A percentile compares a stretch with the other conserved stretches of the same genome.
Conservation (phyloP, 495 filamentous ascomycete genomes). For the Penicillium silybi region DNA sequence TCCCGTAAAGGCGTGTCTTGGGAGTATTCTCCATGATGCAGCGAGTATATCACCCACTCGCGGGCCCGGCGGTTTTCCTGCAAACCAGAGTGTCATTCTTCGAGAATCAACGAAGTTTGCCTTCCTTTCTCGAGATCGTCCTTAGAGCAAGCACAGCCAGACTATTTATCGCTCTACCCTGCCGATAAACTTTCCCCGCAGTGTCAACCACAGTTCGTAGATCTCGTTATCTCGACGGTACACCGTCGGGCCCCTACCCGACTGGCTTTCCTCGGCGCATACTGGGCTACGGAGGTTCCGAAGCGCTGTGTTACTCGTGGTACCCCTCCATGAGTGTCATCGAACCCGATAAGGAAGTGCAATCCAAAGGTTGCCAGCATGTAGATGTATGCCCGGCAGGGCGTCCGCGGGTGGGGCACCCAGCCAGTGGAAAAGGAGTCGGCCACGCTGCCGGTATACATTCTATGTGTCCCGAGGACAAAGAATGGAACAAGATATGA, state of each 20-base stretch:
- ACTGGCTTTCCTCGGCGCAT: background rate
- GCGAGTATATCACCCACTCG: slow-evolving; percentile 8
- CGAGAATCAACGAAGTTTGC: background rate
- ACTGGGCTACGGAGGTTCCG: background rate
- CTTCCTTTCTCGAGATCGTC: background rate
- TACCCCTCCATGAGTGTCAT: background rate
- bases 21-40: slow-evolving; percentile 2
- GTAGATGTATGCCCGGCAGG: slow-evolving; percentile 9
- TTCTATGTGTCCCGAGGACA: background rate
- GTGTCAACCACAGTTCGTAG: background rate
- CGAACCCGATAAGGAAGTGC: slow-evolving; percentile 3
- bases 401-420: slow-evolving; percentile 6
- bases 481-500: background rate
- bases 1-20: background rate
- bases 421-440: background rate
- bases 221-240: slow-evolving; percentile 3
- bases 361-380: background rate
- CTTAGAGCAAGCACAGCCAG: background rate
- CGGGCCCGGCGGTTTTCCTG: slow-evolving; percentile 10
- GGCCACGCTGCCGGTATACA: slow-evolving; percentile 1
- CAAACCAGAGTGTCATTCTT: slow-evolving; percentile 10
- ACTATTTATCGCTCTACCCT: slow-evolving; percentile 17
- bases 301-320: background rate
- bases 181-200: slow-evolving; percentile 7
- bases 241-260: slow-evolving; percentile 6